Evolutionary conservation across 2,329 filamentous ascomycete genomes (phyloP), one percentile per base, ranked within the genome.

Genomic region (Sporothrix humicola): DNA sequence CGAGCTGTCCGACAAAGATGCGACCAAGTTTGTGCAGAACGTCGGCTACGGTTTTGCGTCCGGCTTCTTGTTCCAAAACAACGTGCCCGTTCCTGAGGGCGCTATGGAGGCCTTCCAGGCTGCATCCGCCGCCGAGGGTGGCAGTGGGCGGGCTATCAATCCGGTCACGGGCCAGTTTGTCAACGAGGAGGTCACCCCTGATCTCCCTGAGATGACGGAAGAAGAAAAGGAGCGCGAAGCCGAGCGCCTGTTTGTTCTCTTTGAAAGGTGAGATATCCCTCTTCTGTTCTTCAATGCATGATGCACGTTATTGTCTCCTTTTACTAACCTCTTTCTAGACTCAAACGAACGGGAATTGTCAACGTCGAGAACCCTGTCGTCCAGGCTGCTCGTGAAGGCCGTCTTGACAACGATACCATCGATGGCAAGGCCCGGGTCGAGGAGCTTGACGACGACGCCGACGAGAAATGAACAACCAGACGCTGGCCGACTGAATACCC

Each of bases 41-140:
- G 93, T 99, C 13, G 96, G 96, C 0, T 99, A 97, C 79, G 96
- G 96, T 0, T 97, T 93, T 79, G 96, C 96, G 0, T 93, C 94
- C 0, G 96, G 96, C 0, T 97, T 96, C 80, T 84, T 99, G 17
- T 91, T 95, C 83, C 91, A 92, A 76, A 92, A 95, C 75, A 93
- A 96, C 72, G 90, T 98, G 13, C 87, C 91, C 0, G 85, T 97
- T 26, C 93, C 94, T 0, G 91, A 77, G 85, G 86, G 7, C 86
- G 80, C 69, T n/a, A 77, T 71, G 42, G 78, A 76, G 77, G 81
- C 15, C 71, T 71, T 73, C 48, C 71, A 72, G 42, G 76, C 77
- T 1, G 79, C 66, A 1, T 68, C 70, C 4, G 65, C 69, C 4
- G 56, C 48, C 0, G 58, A 46, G 1, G 74, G 68, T 8, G 74